Conservation (phyloP, 352 stramenopile genomes). For the Pythium rhizo-oryzae region DNA sequence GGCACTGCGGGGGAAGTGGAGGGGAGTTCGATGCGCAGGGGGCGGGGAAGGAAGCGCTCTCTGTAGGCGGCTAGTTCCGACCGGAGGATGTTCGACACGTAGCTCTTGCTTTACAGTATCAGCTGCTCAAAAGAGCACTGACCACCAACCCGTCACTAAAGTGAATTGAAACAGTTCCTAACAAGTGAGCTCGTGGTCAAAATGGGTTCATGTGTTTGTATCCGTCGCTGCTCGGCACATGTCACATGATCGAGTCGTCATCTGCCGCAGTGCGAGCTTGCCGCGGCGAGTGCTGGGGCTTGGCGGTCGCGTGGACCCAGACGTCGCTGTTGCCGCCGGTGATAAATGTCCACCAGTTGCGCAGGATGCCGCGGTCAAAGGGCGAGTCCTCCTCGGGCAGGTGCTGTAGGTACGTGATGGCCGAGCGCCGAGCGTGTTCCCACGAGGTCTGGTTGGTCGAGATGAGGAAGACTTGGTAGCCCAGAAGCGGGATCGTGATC, state of each 20-base stretch:
- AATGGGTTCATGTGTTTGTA: constrained; percentile 15
- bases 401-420: constrained; percentile 77
- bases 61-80: too few species aligned
- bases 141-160: not conserved
- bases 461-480: constrained; percentile 73
- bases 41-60: not conserved
- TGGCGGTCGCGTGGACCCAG: constrained; percentile 52
- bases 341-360: constrained; percentile 72
- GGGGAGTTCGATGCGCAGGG: too few species aligned
- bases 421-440: constrained; percentile 65
- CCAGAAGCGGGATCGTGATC: constrained; percentile 59
- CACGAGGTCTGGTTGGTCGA: constrained; percentile 80
- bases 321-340: constrained; percentile 48
- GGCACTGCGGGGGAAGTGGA: not conserved
- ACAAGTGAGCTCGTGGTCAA: not conserved
- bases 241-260: constrained; percentile 30
- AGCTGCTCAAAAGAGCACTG: not conserved
- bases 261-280: not conserved
- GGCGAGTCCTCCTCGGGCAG: constrained; percentile 60
- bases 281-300: constrained; percentile 18
- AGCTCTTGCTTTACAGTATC: constrained; percentile 10
- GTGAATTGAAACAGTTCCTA: not conserved
- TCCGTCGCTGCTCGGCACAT: constrained; percentile 1
- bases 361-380: constrained; percentile 58
- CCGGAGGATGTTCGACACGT: constrained; percentile 14